Base-by-base conservation (phyloP, 257 asterid species). In the Marsdenia floribunda region DNA sequence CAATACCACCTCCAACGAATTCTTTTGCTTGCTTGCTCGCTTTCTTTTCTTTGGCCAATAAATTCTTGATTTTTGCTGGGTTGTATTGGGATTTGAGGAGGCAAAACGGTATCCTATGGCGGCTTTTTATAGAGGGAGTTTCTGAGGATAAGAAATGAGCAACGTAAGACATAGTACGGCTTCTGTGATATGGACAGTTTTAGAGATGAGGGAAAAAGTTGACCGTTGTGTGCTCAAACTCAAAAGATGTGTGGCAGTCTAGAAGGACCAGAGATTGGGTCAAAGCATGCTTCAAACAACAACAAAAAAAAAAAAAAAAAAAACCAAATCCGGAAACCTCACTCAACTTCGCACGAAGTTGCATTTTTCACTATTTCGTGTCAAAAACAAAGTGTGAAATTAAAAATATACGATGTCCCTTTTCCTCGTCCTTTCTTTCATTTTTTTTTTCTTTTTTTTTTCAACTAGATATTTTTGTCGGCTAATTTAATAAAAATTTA, bases 191-290 rank as follows among this genome's bases (percentile, higher is more conserved):
- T 46, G 35, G 74, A 22, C 70, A 1, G 12, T 40, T 35, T 67
- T 10, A 71, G 46, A 49, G 54, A n/a, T 73, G 70, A 37, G 66
- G 50, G 77, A 71, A 47, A 77, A 65, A 81, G 88, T 87, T 89
- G 92, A 87, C 92, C 84, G 87, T 61, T 76, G 66, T 76, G 66
- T 38, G 22, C 2, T 15, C 0, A 37, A 58, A n/a, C 33, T 29
- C 33, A 15, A 38, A 2, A 7, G 8, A 1, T 44, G 1, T 49
- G 42, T 37, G 42, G 89, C 86, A 64, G 88, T 81, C 84, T 74
- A 63, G 71, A 60, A 76, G 47, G 87, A 84, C 87, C 22, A 44
- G 26, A 57, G 81, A 78, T 72, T 78, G 8, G 77, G 86, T 81
- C 87, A 82, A 88, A 65, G 74, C 67, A 38, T 24, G 76, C 54